These are phyloP conservation scores for Tolypocladium nubicola DNA, from an alignment of 2,329 filamentous ascomycete genomes.

Conservation along the genomic window DNA sequence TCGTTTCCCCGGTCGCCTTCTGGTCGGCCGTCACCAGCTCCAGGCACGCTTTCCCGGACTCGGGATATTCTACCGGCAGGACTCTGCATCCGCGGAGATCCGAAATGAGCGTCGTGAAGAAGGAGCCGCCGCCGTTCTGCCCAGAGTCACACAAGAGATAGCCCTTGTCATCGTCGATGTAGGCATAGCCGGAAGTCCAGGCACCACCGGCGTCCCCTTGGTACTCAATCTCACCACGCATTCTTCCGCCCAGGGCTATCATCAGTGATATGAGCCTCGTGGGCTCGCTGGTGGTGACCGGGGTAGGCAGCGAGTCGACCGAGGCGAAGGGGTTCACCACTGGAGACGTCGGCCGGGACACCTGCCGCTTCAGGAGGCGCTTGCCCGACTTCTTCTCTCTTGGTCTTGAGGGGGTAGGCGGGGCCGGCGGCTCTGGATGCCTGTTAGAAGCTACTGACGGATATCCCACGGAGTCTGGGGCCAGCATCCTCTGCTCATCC, in stretches of 20 bases:
- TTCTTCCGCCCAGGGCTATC: conserved; percentile 66
- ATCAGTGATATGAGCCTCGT: conserved; percentile 65
- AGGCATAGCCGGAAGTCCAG: conserved; percentile 65
- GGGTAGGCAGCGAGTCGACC: conserved; percentile 48
- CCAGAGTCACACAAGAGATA: conserved; percentile 66
- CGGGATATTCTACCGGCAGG: conserved; percentile 38
- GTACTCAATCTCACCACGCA: conserved; percentile 71
- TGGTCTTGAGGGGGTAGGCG: conserved; percentile 6
- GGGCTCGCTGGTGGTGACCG: conserved; percentile 55
- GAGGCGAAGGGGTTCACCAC: conserved; percentile 42
- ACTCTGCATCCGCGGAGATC: conserved; percentile 68
- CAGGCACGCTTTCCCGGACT: conserved; percentile 36
- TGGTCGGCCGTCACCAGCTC: conserved; percentile 42
- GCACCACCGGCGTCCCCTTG: conserved; percentile 47
- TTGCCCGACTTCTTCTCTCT: conserved; percentile 35
- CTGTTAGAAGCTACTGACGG: conserved; percentile 25
- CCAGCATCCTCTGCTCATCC: conserved; percentile 35
- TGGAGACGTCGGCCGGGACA: conserved; percentile 49
- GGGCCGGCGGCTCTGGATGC: conserved; percentile 22
- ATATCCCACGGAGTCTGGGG: conserved; percentile 31
- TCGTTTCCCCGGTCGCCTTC: conserved; percentile 33
- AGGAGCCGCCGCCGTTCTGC: conserved; percentile 42
- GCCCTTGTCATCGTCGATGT: conserved; percentile 66
- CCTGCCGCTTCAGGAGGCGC: conserved; percentile 44
- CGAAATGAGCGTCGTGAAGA: conserved; percentile 56